These are phyloP conservation scores for Jaapia argillacea DNA, from an alignment of 768 basidiomycete genomes.

Conservation along the genomic window DNA sequence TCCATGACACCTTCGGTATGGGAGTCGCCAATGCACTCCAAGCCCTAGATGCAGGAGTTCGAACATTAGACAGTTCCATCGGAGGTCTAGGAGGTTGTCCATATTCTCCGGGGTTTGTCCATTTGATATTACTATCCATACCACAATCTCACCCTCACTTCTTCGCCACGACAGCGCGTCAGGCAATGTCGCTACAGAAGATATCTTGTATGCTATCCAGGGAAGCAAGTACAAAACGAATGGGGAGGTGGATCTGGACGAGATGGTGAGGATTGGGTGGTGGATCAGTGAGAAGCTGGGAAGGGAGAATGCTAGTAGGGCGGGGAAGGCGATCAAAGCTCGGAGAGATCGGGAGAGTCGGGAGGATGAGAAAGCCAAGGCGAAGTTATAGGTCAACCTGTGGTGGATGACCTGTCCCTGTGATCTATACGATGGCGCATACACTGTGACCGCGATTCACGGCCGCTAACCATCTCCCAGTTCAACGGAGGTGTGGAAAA, in stretches of 20 bases:
- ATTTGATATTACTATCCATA: too few species aligned
- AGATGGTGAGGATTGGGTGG: conserved; percentile 64
- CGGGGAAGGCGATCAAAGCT: conserved; percentile 61
- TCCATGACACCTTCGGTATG: conserved; percentile 87
- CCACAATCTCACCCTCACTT: too few species aligned
- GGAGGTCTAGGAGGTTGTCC: conserved; percentile 94
- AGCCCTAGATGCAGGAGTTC: conserved; percentile 63
- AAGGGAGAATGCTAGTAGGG: conserved; percentile 64
- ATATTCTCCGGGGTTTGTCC: conserved; percentile 66
- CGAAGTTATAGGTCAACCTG: too few species aligned
- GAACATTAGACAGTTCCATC: conserved; percentile 76
- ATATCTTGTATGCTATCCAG: conserved; percentile 76
- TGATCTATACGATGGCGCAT: too few species aligned
- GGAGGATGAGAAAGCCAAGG: too few species aligned
- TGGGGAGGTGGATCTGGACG: conserved; percentile 48
- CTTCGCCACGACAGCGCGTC: too few species aligned
- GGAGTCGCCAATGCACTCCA: conserved; percentile 69
- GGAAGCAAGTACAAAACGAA: conserved; percentile 48
- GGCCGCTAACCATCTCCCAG: too few species aligned
- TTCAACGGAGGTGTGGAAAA: too few species aligned
- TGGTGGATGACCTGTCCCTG: too few species aligned
- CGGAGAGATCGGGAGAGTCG: conserved; percentile 30
- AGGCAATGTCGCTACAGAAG: conserved; percentile 91
- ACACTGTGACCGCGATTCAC: too few species aligned
- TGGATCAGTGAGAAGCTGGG: conserved; percentile 73